These are phyloP conservation scores for Tetrapisispora taiwanensis DNA, from an alignment of 805 yeast species.

Conservation along the genomic window DNA sequence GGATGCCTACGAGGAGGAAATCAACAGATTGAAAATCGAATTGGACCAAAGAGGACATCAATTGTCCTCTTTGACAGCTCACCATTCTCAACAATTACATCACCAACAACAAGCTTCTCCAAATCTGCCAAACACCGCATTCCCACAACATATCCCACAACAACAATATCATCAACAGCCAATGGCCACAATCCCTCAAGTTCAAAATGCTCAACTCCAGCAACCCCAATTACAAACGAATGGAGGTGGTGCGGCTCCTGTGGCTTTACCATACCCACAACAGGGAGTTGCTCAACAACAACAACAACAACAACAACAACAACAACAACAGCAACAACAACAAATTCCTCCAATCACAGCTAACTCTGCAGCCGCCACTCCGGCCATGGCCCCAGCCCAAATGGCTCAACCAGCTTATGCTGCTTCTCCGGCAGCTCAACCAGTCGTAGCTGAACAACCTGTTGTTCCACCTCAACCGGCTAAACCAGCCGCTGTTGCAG, in stretches of 20 bases:
- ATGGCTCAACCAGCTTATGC: constrained; percentile 8
- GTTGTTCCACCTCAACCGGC: constrained; percentile 8
- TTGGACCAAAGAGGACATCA: constrained; percentile 71
- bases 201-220: constrained; percentile 8
- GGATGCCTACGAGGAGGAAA: constrained; percentile 92
- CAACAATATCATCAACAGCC: constrained; percentile 11
- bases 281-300: background rate
- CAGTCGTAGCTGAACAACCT: too few species aligned
- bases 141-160: background rate
- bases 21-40: constrained; percentile 72
- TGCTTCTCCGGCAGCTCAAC: constrained; percentile 5
- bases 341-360: constrained; percentile 5
- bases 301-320: background rate
- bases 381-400: constrained; percentile 7
- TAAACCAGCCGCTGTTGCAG: constrained; percentile 13
- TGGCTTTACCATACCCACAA: background rate
- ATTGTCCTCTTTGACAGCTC: constrained; percentile 29
- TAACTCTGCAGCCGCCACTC: constrained; percentile 7
- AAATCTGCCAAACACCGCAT: background rate
- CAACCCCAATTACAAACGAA: constrained; percentile 8
- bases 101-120: constrained; percentile 17
- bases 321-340: background rate
- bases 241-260: background rate
- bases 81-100: constrained; percentile 32
- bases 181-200: constrained; percentile 13